Evolutionary conservation across 306 rosid species (phyloP), one percentile per base, ranked within the genome.

Genomic region (Lathyrus oleraceus): DNA sequence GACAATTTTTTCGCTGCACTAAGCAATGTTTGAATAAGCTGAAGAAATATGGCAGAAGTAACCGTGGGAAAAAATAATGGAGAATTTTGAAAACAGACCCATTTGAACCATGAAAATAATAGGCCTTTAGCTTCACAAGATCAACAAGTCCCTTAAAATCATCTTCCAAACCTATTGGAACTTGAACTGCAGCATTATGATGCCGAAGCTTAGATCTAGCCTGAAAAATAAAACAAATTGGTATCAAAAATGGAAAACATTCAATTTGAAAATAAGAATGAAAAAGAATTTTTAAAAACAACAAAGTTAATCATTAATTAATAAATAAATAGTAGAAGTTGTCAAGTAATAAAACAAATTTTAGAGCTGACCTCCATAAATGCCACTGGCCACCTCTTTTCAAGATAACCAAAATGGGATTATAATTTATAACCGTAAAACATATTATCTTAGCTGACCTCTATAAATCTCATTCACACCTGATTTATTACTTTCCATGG

Each of bases 401-500:
- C 4, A 15, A 57, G 21, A n/a, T 52, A 25, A 67, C 51, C 12
- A 76, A 62, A 61, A 65, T 65, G 64, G 36, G n/a, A 65, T 15
- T 21, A 30, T 51, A 78, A 59, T 53, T 15, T 21, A 30, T 51
- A 78, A 59, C 60, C n/a, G 38, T 35, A 54, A 53, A 61, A 75
- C 27, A 5, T 17, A 53, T 11, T 28, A 62, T 63, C 61, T 49
- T 9, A 23, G 27, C 36, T 45, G 14, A 60, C 23, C 13, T 78
- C 42, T 66, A 61, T 77, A 67, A 20, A 73, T 68, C 67, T 76
- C 51, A 51, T 65, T 59, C 2, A 19, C 38, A 91, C 99, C 99
- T 94, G 99, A 77, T 89, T 89, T 80, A 94, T 79, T 59, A 94
- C 99, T 84, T 91, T 94, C 95, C 95, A 94, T 3, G 99, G 99